Base-by-base conservation (phyloP, 805 yeast species). In the Starmerella bombicola region DNA sequence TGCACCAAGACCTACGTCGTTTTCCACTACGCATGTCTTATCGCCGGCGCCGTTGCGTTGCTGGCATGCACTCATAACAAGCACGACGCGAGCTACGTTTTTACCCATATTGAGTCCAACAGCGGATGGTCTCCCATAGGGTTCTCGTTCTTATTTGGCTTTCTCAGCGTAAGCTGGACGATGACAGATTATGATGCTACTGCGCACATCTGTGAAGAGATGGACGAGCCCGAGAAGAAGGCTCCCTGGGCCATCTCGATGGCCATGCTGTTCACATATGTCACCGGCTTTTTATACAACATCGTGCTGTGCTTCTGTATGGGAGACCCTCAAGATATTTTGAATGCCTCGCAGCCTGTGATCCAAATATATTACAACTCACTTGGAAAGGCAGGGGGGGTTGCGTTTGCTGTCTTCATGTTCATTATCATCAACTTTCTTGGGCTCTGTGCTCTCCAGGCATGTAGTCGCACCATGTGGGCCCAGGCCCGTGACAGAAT, bases 401-500 rank as follows among this genome's bases (percentile, higher is more conserved):
- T 76, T 36, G 77, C 76, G 1, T 67, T 76, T 49, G 71, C 78
- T 71, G 53, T 73, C 2, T 54, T 77, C 37, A 70, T 74, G 55
- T 71, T 76, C 15, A 55, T 69, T 45, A 73, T 80, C 20, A 81
- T 76, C 54, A 75, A 72, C 57, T 62, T 77, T 40, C 77, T 76
- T 76, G 78, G 79, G 12, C 66, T 73, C 22, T 72, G 80, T 2
- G 69, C 72, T 40, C 61, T 76, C 40, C 70, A 76, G 37, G 82
- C 83, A 4, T 66, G 71, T 9, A 74, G 81, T 3, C 69, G 85
- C 57, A 82, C 77, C 54, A 66, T 76, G 42, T 78, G 81, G 78
- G 83, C 84, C 2, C 76, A 78, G 56, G 76, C 82, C 28, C 69
- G 85, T 60, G 88, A 79, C 58, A 72, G 76, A 50, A 83, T 84